These are phyloP conservation scores for Tillandsia fasciculata DNA, from an alignment of 176 grass and related monocot species.

Conservation along the genomic window DNA sequence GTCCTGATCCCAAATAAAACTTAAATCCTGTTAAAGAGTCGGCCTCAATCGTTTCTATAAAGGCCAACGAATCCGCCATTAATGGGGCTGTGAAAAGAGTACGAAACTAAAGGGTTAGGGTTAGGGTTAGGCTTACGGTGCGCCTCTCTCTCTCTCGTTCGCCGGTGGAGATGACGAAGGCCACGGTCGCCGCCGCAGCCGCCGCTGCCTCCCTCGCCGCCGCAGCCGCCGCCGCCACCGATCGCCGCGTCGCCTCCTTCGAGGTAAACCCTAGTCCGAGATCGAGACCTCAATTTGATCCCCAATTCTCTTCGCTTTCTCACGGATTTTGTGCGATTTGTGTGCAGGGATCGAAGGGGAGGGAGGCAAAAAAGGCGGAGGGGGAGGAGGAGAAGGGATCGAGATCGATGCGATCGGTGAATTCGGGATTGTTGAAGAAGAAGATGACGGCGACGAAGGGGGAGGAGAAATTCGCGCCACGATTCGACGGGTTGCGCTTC, in stretches of 20 bases:
- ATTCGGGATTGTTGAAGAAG: conserved; percentile 6
- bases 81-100: no score
- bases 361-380: not conserved
- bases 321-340: not conserved
- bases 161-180: conserved; percentile 21
- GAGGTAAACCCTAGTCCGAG: conserved; percentile 8
- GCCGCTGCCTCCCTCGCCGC: conserved; percentile 7
- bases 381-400: not conserved
- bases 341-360: no score
- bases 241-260: conserved; percentile 3
- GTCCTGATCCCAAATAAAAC: no score
- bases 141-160: not conserved
- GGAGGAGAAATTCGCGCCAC: conserved; percentile 23
- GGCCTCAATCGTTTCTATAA: no score
- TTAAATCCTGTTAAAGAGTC: no score
- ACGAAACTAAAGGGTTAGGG: no score
- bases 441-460: conserved; percentile 1
- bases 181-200: conserved; percentile 5
- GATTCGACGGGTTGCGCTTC: conserved; percentile 28
- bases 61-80: no score
- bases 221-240: conserved; percentile 14
- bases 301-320: not conserved
- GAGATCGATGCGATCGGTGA: not conserved
- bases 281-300: no score
- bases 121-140: no score